These are phyloP conservation scores for Nyssa sinensis DNA, from an alignment of 148 eudicot species.

Conservation along the genomic window DNA sequence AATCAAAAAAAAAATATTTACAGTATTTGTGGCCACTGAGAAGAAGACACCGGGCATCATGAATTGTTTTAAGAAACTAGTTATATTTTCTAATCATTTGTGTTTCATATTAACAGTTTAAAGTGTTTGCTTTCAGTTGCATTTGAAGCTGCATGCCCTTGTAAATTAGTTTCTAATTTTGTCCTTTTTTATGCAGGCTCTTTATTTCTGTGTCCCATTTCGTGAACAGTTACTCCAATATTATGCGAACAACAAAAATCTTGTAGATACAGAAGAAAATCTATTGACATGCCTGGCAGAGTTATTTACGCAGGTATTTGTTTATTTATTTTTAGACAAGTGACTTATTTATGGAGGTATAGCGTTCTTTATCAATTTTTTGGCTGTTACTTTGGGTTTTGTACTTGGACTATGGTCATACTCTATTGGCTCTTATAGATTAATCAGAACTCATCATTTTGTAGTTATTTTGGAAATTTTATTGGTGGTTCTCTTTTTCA, in stretches of 20 bases:
- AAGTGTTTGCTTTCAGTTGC: not conserved
- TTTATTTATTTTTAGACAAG: too few relatives aligned
- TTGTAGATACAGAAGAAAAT: constrained; percentile 76
- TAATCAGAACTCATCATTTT: not conserved
- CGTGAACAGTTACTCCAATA: constrained; percentile 83
- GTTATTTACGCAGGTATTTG: constrained; percentile 87
- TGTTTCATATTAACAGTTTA: not conserved
- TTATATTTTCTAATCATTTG: not conserved
- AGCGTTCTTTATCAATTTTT: too few relatives aligned
- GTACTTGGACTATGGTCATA: not conserved
- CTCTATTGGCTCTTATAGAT: not conserved
- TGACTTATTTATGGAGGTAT: too few relatives aligned
- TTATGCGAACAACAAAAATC: constrained; percentile 59
- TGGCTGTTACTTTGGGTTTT: not conserved
- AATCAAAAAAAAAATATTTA: too few relatives aligned
- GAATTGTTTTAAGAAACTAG: not conserved
- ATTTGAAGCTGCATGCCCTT: not conserved
- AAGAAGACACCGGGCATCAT: not conserved
- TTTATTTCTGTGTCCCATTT: constrained; percentile 86
- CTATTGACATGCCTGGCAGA: constrained; percentile 87
- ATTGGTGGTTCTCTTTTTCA: not conserved
- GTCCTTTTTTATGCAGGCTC: constrained; percentile 53
- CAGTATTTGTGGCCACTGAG: not conserved
- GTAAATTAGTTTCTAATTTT: not conserved
- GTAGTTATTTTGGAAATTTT: not conserved